Base-by-base conservation (phyloP, 2,329 filamentous ascomycete species). In the Sclerotinia spermophila region DNA sequence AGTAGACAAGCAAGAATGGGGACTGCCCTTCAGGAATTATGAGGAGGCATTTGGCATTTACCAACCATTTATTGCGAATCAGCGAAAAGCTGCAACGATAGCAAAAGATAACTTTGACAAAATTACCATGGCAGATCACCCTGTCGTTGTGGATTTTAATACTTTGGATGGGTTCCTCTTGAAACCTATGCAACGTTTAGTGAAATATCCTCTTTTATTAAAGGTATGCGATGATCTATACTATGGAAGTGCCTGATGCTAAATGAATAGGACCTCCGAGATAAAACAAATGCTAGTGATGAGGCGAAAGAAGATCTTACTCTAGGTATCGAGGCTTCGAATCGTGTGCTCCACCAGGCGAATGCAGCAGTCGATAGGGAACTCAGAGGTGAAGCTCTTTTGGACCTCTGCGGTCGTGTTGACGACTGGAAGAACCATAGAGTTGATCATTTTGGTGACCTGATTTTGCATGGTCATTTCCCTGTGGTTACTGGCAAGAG, bases 381-480 rank as follows among this genome's bases (percentile, higher is more conserved):
- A 78, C 87, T 97, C 67, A 86, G 96, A 67, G 87, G 91, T 64
- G 92, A 96, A 78, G 94, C 94, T 8, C 84, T 97, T 15, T 89
- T 92, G 72, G 96, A 98, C 72, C 85, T 99, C 38, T 89, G 91
- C 72, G 83, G 82, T 68, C 86, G 96, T 66, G 95, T 99, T 1
- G 96, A 98, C 78, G 96, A 99, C 80, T 99, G 96, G 96, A 98
- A 97, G 81, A 92, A 91, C 67, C 92, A 98, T 79, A 89, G 90
- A 72, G 90, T 97, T 40, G 92, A 96, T 73, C 89, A 91, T n/a
- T 97, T 99, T 77, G 96, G 96, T 55, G 91, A 94, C 68, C 84
- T 99, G 30, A 85, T 99, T 44, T 85, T 97, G 35, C 92, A 96
- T 76, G 96, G 96, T 45, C 92, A 94, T 42, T 97, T 97, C 81